Conservation (phyloP, 1,139 yeast genomes). For the Nadsonia commutata region DNA sequence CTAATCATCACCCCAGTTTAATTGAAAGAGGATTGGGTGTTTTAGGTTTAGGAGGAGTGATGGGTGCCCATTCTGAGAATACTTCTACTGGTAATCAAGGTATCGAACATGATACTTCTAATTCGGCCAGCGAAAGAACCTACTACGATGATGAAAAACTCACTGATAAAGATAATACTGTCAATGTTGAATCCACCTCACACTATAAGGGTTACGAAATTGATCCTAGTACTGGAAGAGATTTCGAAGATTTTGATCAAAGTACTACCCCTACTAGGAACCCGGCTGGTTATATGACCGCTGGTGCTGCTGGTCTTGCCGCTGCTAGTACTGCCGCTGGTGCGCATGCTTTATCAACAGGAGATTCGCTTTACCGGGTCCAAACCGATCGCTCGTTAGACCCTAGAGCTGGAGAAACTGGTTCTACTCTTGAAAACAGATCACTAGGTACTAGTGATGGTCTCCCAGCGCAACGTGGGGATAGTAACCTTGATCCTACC, state of each 20-base stretch:
- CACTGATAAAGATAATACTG: background rate
- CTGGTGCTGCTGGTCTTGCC: background rate
- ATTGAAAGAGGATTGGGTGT: background rate
- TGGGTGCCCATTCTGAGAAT: background rate
- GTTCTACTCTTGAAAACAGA: too few relatives aligned
- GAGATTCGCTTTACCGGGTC: too few relatives aligned
- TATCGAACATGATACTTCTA: too few relatives aligned
- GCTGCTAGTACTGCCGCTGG: background rate
- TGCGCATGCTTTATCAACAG: too few relatives aligned
- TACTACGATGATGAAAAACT: background rate
- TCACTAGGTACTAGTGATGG: too few relatives aligned
- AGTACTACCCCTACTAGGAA: background rate
- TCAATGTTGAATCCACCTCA: background rate
- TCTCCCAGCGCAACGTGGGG: too few relatives aligned
- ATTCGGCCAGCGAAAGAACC: too few relatives aligned
- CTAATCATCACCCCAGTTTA: background rate
- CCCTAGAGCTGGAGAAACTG: too few relatives aligned
- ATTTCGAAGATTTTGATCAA: background rate
- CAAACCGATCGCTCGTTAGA: too few relatives aligned
- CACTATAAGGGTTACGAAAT: background rate
- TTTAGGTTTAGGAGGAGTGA: background rate
- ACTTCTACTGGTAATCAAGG: background rate
- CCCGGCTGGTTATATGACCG: background rate
- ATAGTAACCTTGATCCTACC: background rate
- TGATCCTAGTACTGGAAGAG: background rate